Evolutionary conservation across 2,329 filamentous ascomycete genomes (phyloP).

Genomic region (Fusarium sp.): DNA sequence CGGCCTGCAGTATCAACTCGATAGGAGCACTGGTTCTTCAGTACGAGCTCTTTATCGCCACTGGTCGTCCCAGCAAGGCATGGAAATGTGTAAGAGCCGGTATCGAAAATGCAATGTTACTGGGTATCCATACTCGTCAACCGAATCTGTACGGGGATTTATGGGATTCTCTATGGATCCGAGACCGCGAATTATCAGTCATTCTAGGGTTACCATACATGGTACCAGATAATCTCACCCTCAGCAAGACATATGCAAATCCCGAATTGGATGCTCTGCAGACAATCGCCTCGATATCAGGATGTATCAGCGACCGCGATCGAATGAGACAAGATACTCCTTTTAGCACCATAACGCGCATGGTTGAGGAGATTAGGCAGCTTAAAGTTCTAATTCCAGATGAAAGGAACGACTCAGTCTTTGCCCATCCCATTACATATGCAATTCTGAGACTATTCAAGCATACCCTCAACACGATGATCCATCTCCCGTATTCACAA

Average conservation of each 20-base stretch:
- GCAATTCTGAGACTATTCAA: slow-evolving; percentile 54
- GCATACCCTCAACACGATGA: slow-evolving; percentile 51
- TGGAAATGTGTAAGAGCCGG: slow-evolving; percentile 64
- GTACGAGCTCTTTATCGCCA: slow-evolving; percentile 64
- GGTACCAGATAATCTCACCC: slow-evolving; percentile 1
- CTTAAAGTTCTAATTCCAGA: slow-evolving; percentile 49
- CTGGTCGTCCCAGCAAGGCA: slow-evolving; percentile 64
- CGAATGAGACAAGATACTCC: neutral
- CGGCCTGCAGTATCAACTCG: slow-evolving; percentile 56
- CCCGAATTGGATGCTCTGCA: slow-evolving; percentile 27
- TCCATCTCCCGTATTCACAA: slow-evolving; percentile 61
- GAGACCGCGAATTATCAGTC: slow-evolving; percentile 55
- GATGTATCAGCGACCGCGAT: slow-evolving; percentile 22
- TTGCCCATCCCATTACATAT: slow-evolving; percentile 26
- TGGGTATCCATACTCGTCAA: slow-evolving; percentile 56
- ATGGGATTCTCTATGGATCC: slow-evolving; percentile 55
- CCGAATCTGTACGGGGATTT: slow-evolving; percentile 48
- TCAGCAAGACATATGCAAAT: neutral
- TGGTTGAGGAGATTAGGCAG: slow-evolving; percentile 50
- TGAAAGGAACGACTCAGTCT: slow-evolving; percentile 9
- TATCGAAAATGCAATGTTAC: slow-evolving; percentile 62
- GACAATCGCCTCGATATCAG: slow-evolving; percentile 13
- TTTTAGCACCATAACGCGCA: neutral
- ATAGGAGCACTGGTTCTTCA: slow-evolving; percentile 64
- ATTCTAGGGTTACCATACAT: slow-evolving; percentile 27